Conservation (phyloP, 345 rosid species). For the Corymbia maculata region DNA sequence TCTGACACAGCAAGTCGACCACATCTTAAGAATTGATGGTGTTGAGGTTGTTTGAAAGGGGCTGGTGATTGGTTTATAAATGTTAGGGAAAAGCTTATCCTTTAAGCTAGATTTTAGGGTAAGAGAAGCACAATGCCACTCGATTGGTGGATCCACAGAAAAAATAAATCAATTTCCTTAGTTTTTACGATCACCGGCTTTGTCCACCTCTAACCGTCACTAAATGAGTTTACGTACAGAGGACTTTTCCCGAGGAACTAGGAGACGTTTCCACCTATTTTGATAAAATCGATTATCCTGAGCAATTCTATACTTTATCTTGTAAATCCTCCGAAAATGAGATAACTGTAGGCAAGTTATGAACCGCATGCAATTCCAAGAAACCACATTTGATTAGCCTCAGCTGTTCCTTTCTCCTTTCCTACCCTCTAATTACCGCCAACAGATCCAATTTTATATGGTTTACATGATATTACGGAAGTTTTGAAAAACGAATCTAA, state of each 20-base stretch:
- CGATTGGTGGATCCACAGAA: background rate
- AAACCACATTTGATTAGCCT: background rate
- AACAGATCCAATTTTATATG: background rate
- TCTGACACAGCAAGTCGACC: background rate
- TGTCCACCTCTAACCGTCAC: background rate
- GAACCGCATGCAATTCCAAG: background rate
- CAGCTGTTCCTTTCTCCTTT: background rate
- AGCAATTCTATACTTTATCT: background rate
- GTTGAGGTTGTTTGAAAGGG: too few relatives aligned
- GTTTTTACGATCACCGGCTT: background rate
- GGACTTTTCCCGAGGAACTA: background rate
- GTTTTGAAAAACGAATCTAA: background rate
- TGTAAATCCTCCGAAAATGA: background rate
- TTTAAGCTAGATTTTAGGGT: too few relatives aligned
- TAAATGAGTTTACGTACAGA: background rate
- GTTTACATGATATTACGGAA: background rate
- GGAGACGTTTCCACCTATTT: background rate
- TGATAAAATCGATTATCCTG: background rate
- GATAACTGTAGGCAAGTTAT: background rate
- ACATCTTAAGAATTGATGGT: background rate
- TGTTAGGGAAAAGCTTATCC: too few relatives aligned
- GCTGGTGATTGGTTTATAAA: too few relatives aligned
- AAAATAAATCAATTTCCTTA: background rate
- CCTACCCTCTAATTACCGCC: background rate
- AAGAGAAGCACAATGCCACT: too few relatives aligned